Percentiles rank a stretch among this genome's conserved stretches.
phyloP scores from a whole-genome alignment of 2,329 filamentous ascomycete genomes.

The Colletotrichum higginsianum region DNA sequence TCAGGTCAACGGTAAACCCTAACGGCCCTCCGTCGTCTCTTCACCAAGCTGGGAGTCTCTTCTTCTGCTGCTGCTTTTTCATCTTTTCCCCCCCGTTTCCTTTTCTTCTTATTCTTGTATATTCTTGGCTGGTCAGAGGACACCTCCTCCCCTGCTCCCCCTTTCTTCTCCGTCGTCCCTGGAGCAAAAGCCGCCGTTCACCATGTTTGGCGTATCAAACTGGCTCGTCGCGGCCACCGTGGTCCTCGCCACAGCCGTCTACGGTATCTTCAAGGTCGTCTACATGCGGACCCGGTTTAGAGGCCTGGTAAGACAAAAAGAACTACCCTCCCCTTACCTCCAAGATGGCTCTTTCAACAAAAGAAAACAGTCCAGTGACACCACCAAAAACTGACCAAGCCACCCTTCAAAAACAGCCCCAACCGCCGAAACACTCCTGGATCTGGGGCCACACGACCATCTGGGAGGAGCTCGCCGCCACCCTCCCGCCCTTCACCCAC shows the following conservation, averaged over 20 bases:
- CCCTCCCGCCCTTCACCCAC: slow-evolving; percentile 45
- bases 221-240: slow-evolving; percentile 32
- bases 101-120: neutral
- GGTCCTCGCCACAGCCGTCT: slow-evolving; percentile 34
- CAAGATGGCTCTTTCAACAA: no score
- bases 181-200: neutral
- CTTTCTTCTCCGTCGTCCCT: neutral
- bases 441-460: slow-evolving; percentile 45
- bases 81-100: no score
- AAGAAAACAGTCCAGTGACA: neutral
- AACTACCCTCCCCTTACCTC: no score
- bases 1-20: neutral
- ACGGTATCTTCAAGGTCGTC: slow-evolving; percentile 34
- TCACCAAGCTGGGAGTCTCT: neutral
- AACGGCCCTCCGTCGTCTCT: slow-evolving; percentile 3
- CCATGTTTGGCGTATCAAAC: slow-evolving; percentile 39
- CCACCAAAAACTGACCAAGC: neutral
- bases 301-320: slow-evolving; percentile 30
- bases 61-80: neutral
- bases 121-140: neutral
- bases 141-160: neutral
- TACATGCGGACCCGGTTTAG: slow-evolving; percentile 32
- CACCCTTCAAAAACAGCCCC: neutral
- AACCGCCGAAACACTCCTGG: slow-evolving; percentile 43
- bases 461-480: slow-evolving; percentile 39